Percentiles rank a stretch among this genome's conserved stretches.
Evolutionary conservation across 257 asterid genomes (phyloP).

Genomic region (Solanum neorickii): DNA sequence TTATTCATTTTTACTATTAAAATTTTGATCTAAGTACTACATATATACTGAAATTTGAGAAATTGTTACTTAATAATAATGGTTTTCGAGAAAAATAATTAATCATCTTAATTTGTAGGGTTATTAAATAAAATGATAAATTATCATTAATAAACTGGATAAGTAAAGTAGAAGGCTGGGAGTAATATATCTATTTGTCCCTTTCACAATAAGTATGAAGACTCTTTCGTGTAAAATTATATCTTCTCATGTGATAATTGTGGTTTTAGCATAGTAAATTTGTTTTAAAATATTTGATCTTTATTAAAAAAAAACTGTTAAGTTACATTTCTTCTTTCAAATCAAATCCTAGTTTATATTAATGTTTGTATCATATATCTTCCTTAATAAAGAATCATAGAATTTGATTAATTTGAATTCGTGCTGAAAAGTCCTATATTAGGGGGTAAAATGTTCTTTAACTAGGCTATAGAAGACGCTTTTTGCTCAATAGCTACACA

Average conservation of each 20-base stretch:
- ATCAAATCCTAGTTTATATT: background rate
- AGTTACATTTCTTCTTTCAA: background rate
- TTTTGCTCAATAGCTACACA: too few species aligned
- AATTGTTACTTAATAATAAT: background rate
- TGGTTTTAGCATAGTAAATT: background rate
- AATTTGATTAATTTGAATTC: too few species aligned
- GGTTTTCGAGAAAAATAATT: too few species aligned
- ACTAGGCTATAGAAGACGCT: too few species aligned
- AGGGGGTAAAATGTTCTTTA: too few species aligned
- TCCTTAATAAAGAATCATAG: background rate
- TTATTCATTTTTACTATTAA: too few species aligned
- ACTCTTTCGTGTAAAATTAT: background rate
- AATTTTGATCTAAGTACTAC: background rate
- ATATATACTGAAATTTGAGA: background rate
- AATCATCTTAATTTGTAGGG: too few species aligned
- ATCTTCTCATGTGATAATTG: background rate
- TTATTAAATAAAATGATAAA: too few species aligned
- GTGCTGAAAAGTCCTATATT: too few species aligned
- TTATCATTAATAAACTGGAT: too few species aligned
- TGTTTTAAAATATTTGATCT: background rate
- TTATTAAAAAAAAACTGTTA: background rate
- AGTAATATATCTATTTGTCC: background rate
- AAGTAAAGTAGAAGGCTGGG: background rate
- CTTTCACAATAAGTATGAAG: background rate
- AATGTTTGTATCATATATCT: background rate